Percentiles rank a stretch among this genome's conserved stretches.
phyloP scores from a whole-genome alignment of 306 rosid species.

The Lathyrus sativus region DNA sequence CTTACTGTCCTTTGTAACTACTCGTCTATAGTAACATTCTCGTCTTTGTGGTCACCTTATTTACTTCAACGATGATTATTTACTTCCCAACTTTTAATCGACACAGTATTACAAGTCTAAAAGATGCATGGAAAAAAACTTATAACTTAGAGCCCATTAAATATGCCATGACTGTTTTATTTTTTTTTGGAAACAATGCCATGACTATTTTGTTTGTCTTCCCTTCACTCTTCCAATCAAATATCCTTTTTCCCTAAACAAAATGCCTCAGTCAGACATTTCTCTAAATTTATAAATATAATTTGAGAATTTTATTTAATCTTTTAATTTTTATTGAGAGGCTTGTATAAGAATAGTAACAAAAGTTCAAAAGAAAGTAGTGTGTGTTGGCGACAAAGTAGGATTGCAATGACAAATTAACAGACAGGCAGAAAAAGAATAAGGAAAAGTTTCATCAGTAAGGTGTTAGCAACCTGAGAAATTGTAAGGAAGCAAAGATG shows the following conservation, averaged over 20 bases:
- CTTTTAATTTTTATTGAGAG: conserved; percentile 6
- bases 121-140: neutral
- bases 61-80: neutral
- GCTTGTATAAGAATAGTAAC: neutral
- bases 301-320: neutral
- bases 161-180: neutral
- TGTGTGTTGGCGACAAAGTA: neutral
- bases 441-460: neutral
- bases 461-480: neutral
- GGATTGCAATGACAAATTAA: neutral
- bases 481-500: neutral
- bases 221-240: neutral
- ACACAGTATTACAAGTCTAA: neutral
- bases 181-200: too few species aligned
- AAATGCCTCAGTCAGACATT: neutral
- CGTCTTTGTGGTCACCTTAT: neutral
- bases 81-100: neutral
- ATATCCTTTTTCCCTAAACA: neutral
- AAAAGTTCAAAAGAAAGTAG: conserved; percentile 1
- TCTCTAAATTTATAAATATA: neutral
- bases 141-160: neutral
- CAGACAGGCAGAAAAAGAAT: neutral
- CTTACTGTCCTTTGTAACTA: neutral
- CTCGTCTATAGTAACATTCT: neutral
- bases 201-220: neutral